Base-by-base conservation (phyloP, 768 basidiomycete genomes). In the Boletellus ananas region DNA sequence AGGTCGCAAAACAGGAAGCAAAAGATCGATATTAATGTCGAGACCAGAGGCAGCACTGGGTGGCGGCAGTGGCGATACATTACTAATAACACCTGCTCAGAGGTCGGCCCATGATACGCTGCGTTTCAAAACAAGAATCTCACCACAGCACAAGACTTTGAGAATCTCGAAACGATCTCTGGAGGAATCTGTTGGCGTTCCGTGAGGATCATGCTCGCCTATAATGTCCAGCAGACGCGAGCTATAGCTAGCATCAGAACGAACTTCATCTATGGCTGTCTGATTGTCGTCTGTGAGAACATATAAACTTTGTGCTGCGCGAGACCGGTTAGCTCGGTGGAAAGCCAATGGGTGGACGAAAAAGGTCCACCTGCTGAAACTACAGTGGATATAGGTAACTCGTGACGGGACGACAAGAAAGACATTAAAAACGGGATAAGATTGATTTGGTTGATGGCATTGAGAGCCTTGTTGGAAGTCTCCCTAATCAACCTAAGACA, bases 201-300 rank as follows among this genome's bases (percentile, higher is more conserved):
- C 71, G 29, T 73, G 67, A 13, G 62, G 48, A 9, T 59, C 38
- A 34, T 52, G 52, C 34, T 59, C 63, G 29, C 68, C 79, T 21
- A 79, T 76, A 23, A 90, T 81, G 5, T 80, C 77, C 44, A 90
- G 66, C 5, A 94, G 76, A 60, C 80, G 85, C 6, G 82, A 72
- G 43, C 80, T 73, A 59, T 87, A 87, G 2, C 75, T 72, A 13
- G 77, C 77, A 62, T 87, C 74, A 23, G 76, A 66, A 18, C 82
- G 75, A 17, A 94, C 63, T 47, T 84, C 82, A n/a, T 79, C 65
- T 45, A 85, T 81, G 27, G 84, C 81, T 16, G 85, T 79, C n/a
- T 70, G 72, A 55, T 96, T 97, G 62, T 96, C 94, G 64, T 94
- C 92, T 2, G 92, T 90, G 23, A 97, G 73, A 52, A 95, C 90